Conservation (phyloP, 257 asterid genomes). For the Leptodermis oblonga region DNA sequence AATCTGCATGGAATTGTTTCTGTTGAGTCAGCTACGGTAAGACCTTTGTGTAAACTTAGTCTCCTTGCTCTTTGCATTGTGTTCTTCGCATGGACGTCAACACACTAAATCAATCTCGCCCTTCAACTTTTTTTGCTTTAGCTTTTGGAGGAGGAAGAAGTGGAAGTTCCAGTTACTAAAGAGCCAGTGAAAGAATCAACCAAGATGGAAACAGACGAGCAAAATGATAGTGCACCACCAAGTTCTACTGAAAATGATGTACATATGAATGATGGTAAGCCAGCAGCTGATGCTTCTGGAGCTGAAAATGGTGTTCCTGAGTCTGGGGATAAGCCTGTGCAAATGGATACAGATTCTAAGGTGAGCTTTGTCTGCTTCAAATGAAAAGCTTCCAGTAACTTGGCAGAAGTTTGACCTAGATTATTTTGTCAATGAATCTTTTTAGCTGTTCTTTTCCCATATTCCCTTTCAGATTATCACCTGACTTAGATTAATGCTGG, state of each 20-base stretch:
- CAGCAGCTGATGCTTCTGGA: conserved; percentile 38
- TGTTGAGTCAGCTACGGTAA: conserved; percentile 77
- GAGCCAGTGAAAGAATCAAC: conserved; percentile 51
- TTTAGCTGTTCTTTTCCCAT: neutral
- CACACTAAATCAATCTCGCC: neutral
- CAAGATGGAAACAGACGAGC: conserved; percentile 76
- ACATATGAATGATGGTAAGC: conserved; percentile 62
- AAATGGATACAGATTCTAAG: conserved; percentile 86
- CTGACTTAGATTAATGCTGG: neutral
- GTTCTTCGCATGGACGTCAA: neutral
- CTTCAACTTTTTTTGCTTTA: conserved; percentile 18
- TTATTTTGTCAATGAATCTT: neutral
- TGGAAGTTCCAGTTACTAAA: conserved; percentile 57
- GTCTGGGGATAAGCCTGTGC: conserved; percentile 56
- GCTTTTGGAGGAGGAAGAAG: conserved; percentile 93
- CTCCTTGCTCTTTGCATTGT: neutral
- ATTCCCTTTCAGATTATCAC: neutral
- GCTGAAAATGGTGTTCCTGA: conserved; percentile 70
- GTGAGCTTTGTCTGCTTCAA: conserved; percentile 28
- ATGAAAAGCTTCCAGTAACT: neutral
- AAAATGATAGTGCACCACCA: conserved; percentile 39
- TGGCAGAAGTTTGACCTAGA: neutral
- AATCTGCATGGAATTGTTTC: conserved; percentile 84
- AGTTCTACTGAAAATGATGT: conserved; percentile 44
- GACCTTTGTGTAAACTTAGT: conserved; percentile 13